Conservation (phyloP, 495 filamentous ascomycete species). For the Neurospora cerealis region DNA sequence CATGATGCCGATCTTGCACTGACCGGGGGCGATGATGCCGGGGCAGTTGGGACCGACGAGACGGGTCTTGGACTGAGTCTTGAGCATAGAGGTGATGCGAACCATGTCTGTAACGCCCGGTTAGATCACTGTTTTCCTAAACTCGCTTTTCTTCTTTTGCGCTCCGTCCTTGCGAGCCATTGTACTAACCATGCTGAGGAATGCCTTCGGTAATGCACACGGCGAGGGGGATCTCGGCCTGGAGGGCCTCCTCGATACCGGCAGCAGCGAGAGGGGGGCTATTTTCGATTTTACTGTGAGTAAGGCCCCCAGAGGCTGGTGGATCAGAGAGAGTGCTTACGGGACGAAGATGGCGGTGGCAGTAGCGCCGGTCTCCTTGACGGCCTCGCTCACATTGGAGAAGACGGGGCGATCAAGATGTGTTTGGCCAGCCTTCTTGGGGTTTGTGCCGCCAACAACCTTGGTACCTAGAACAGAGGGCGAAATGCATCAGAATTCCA, state of each 20-base stretch:
- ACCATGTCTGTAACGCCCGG: constrained; percentile 69
- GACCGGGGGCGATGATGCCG: constrained; percentile 91
- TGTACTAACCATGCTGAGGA: constrained; percentile 74
- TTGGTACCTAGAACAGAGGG: constrained; percentile 61
- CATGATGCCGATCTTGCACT: constrained; percentile 99
- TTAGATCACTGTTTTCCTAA: constrained; percentile 4
- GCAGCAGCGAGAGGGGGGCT: constrained; percentile 84
- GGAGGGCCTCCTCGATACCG: constrained; percentile 94
- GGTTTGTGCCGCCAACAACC: constrained; percentile 96
- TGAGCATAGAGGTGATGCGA: constrained; percentile 94
- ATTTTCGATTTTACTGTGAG: constrained; percentile 1
- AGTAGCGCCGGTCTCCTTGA: constrained; percentile 82
- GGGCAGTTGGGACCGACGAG: constrained; percentile 97
- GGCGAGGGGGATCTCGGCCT: constrained; percentile 81
- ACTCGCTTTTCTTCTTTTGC: too few species aligned
- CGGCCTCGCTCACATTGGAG: constrained; percentile 74
- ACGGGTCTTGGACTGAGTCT: constrained; percentile 93
- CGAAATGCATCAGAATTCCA: constrained; percentile 7
- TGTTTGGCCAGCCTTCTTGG: constrained; percentile 86
- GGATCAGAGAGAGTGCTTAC: constrained; percentile 36
- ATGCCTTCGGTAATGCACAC: constrained; percentile 99
- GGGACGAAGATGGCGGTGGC: constrained; percentile 97
- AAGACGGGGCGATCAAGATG: constrained; percentile 95
- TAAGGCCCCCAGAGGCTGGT: neutral
- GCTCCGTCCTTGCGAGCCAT: neutral